These are phyloP conservation scores for Fusarium domesticum DNA, from an alignment of 2,329 filamentous ascomycete species.

Conservation along the genomic window DNA sequence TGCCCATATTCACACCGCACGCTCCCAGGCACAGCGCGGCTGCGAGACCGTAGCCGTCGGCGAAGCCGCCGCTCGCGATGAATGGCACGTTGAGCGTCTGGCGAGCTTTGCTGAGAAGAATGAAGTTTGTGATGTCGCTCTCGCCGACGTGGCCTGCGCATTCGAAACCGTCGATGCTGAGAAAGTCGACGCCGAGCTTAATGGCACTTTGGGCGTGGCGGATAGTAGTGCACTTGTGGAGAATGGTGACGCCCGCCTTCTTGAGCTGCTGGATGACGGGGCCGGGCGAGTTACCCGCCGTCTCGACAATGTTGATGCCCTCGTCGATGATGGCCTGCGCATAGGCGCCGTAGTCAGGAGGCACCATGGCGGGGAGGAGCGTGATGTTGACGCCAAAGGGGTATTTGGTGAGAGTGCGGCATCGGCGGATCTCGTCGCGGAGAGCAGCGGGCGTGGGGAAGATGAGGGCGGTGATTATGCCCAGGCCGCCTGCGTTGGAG, in stretches of 20 bases:
- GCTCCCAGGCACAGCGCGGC: conserved; percentile 88
- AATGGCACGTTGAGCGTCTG: conserved; percentile 85
- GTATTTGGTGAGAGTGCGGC: conserved; percentile 71
- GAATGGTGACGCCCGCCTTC: conserved; percentile 69
- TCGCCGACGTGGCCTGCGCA: conserved; percentile 90
- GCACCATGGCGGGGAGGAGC: conserved; percentile 81
- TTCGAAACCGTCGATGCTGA: conserved; percentile 96
- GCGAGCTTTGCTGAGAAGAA: conserved; percentile 78
- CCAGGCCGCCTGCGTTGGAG: conserved; percentile 77
- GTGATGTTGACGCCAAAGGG: conserved; percentile 96
- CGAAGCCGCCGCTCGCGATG: conserved; percentile 93
- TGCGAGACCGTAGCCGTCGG: conserved; percentile 88
- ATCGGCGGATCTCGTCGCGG: conserved; percentile 87
- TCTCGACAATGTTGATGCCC: conserved; percentile 87
- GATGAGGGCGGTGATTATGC: conserved; percentile 83
- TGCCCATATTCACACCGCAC: conserved; percentile 97
- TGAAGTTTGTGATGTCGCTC: conserved; percentile 85
- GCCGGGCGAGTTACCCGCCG: conserved; percentile 82
- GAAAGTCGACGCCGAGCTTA: conserved; percentile 93
- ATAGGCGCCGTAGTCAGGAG: conserved; percentile 90
- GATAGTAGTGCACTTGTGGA: conserved; percentile 98
- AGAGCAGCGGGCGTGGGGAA: conserved; percentile 90
- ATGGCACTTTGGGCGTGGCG: conserved; percentile 86
- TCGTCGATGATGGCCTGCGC: conserved; percentile 92
- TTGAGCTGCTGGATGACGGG: conserved; percentile 90